Evolutionary conservation across 345 rosid genomes (phyloP).

Genomic region (Geranium rotundifolium): DNA sequence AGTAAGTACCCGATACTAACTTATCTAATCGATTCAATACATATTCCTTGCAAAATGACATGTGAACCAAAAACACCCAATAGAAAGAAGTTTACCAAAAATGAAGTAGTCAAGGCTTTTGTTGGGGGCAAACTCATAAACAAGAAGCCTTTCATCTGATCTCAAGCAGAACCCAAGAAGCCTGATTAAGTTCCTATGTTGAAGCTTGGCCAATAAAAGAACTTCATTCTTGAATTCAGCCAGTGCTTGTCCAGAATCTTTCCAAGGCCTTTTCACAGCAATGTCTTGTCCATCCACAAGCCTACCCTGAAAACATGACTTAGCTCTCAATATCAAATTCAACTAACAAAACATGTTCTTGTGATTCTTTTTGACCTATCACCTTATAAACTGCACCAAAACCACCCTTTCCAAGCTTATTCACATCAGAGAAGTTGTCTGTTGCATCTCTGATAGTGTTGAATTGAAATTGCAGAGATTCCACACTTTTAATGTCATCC

Average conservation of each 20-base stretch:
- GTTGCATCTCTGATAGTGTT: constrained; percentile 5
- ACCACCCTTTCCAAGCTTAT: constrained; percentile 38
- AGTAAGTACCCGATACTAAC: too few species aligned
- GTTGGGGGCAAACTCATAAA: constrained; percentile 43
- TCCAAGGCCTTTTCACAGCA: constrained; percentile 35
- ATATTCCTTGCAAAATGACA: too few species aligned
- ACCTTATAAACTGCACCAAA: too few species aligned
- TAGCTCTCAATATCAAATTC: background rate
- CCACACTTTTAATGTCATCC: background rate
- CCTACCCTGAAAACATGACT: constrained; percentile 26
- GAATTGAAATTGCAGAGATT: constrained; percentile 2
- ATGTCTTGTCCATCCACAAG: constrained; percentile 28
- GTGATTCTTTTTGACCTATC: too few species aligned
- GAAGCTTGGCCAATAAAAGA: constrained; percentile 40
- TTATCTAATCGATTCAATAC: too few species aligned
- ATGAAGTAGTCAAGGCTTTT: constrained; percentile 33
- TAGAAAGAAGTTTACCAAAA: constrained; percentile 18
- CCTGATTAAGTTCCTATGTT: constrained; percentile 46
- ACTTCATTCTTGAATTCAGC: constrained; percentile 46
- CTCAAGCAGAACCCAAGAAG: constrained; percentile 41
- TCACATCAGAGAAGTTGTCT: constrained; percentile 18
- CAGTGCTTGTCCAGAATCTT: constrained; percentile 38
- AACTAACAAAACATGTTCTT: background rate
- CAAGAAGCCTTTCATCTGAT: constrained; percentile 32
- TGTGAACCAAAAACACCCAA: too few species aligned